Evolutionary conservation across 1,139 yeast genomes (phyloP), one percentile per base, ranked within the genome.

Genomic region (Zygoascus hellenicus): DNA sequence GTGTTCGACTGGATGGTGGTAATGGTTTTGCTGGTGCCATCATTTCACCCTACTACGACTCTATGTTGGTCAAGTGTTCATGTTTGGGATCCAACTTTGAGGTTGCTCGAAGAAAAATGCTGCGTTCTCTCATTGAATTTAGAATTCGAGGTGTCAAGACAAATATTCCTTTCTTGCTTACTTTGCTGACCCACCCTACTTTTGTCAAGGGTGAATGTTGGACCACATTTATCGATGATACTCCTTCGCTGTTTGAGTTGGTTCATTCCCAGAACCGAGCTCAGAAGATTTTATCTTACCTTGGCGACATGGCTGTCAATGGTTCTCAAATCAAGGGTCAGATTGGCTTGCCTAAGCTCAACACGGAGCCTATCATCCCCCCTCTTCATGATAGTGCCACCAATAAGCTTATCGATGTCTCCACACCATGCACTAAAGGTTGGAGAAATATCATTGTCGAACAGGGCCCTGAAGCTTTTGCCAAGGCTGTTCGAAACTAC

Each of bases 101-200:
- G 71, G 90, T 94, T 62, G 87, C 96, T 43, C 81, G 99, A 67
- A 80, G 98, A 70, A 92, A 92, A 76, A 92, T 92, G 97, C 77
- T 92, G 64, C 80, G 98, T 68, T 86, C 99, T 13, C 78, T 92
- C 65, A 88, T 92, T 60, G 99, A 92, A 71, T 92, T 92, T 70
- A 83, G 98, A 77, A 89, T 92, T 62, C 83, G 98, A 74, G 99
- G 99, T 65, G 98, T 92, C 60, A 92, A 92, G 76, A 92, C 98
- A 48, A 92, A 92, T 70, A 94, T 92, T 58, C 98, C 98, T 30
- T 92, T 92, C 75, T 74, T 92, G 67, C 76, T 94, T 63, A 94
- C 97, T n/a, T 70, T 94, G 54, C 76, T 92, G 64, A 92, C 97
- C 51, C 83, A 92, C 67, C 92, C 85, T 50, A 84, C 90, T n/a